Evolutionary conservation across 805 yeast genomes (phyloP).

Genomic region (Kodamaea leandrae): DNA sequence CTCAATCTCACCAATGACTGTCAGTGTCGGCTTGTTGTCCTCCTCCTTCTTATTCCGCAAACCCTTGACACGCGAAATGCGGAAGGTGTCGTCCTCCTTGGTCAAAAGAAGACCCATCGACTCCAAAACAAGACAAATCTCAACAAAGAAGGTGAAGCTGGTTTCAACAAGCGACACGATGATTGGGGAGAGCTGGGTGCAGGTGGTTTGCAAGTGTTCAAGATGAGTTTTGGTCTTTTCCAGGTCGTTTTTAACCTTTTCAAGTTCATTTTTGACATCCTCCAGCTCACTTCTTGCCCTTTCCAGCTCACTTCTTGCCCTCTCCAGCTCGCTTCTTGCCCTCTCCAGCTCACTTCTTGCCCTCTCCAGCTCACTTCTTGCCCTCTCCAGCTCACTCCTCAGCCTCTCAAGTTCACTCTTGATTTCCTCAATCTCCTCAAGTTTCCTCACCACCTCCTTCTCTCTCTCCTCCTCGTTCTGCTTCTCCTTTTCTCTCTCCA

Average conservation of each 20-base stretch:
- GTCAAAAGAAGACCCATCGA: constrained; percentile 72
- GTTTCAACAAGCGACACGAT: constrained; percentile 14
- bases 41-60: constrained; percentile 48
- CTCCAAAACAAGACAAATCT: constrained; percentile 59
- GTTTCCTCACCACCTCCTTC: background rate
- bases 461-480: too few relatives aligned
- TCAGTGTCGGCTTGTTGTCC: constrained; percentile 34
- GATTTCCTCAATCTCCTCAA: background rate
- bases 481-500: background rate
- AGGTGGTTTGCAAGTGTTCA: background rate
- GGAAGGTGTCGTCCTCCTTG: constrained; percentile 36
- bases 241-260: background rate
- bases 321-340: too few relatives aligned
- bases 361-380: too few relatives aligned
- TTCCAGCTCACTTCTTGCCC: background rate
- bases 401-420: background rate
- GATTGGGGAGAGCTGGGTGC: background rate
- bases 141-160: constrained; percentile 35
- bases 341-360: background rate
- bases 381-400: background rate
- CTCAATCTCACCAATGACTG: constrained; percentile 41
- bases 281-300: background rate
- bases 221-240: background rate
- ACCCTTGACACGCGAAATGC: constrained; percentile 78
- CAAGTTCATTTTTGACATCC: background rate